A percentile compares a stretch with the other conserved stretches of the same genome.
Evolutionary conservation across 1,284 basidiomycete genomes (phyloP).

Genomic region (Malassezia equina): DNA sequence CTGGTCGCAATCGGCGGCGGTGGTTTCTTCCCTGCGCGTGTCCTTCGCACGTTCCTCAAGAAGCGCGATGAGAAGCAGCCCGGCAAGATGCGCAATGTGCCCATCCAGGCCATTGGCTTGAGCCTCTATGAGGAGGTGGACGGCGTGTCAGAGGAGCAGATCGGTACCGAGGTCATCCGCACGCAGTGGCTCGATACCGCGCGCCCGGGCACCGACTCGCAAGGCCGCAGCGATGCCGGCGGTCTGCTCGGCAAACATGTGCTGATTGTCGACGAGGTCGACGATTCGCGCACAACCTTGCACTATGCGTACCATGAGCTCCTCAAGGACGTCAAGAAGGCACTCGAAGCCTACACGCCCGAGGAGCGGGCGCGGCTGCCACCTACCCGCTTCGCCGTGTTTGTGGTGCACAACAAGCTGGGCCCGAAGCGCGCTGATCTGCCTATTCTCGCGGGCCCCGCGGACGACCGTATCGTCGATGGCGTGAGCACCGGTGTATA

Average conservation of each 20-base stretch:
- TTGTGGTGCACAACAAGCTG: conserved; percentile 46
- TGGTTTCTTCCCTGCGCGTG: conserved; percentile 45
- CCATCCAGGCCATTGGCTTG: conserved; percentile 46
- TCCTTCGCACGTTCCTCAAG: conserved; percentile 46
- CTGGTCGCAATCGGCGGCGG: conserved; percentile 46
- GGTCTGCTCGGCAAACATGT: conserved; percentile 47
- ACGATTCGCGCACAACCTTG: conserved; percentile 45
- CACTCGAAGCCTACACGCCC: conserved; percentile 27
- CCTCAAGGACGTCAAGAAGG: conserved; percentile 38
- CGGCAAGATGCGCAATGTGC: conserved; percentile 41
- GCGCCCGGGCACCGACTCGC: conserved; percentile 22
- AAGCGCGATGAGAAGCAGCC: conserved; percentile 30
- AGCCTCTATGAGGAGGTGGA: conserved; percentile 46
- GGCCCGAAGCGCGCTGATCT: conserved; percentile 40
- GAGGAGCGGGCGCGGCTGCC: conserved; percentile 33
- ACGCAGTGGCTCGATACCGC: conserved; percentile 47
- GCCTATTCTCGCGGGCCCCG: conserved; percentile 28
- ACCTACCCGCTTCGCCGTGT: conserved; percentile 45
- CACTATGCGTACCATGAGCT: conserved; percentile 47
- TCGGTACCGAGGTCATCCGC: conserved; percentile 43
- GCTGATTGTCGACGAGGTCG: conserved; percentile 47
- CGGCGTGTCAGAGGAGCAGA: conserved; percentile 31
- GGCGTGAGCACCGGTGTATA: conserved; percentile 39
- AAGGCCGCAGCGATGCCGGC: conserved; percentile 27
- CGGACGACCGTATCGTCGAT: conserved; percentile 30